Percentiles rank a stretch among this genome's conserved stretches.
These are phyloP conservation scores for Ogataea nonfermentans DNA, from an alignment of 805 yeast species.

Conservation along the genomic window DNA sequence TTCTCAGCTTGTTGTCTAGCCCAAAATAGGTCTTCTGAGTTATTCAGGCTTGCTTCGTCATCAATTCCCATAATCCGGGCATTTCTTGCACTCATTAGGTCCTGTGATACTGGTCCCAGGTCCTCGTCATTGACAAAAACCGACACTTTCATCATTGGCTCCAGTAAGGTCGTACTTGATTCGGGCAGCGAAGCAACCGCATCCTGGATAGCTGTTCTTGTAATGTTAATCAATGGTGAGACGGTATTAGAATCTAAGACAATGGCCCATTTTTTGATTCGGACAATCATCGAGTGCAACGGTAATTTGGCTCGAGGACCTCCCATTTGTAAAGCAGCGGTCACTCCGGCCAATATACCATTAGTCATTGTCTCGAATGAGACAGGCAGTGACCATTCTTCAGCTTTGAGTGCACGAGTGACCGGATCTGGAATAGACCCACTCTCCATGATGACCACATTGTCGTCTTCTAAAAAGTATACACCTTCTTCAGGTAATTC, in stretches of 20 bases:
- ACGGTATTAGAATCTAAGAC: conserved; percentile 48
- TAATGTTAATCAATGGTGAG: conserved; percentile 42
- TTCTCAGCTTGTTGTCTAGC: conserved; percentile 56
- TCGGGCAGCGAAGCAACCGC: conserved; percentile 34
- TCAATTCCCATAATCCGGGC: conserved; percentile 73
- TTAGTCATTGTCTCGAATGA: conserved; percentile 51
- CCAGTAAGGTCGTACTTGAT: conserved; percentile 56
- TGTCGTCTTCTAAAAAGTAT: conserved; percentile 46
- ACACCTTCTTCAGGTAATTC: conserved; percentile 39
- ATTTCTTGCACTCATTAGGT: conserved; percentile 72
- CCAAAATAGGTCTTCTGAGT: conserved; percentile 40
- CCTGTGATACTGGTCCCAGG: conserved; percentile 82
- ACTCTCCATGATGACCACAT: conserved; percentile 40
- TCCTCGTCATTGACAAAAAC: conserved; percentile 68
- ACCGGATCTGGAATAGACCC: conserved; percentile 26
- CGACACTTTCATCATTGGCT: conserved; percentile 81
- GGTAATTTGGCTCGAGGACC: conserved; percentile 58
- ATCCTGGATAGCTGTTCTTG: conserved; percentile 44
- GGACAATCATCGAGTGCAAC: conserved; percentile 58
- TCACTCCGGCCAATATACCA: conserved; percentile 54
- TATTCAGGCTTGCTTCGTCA: conserved; percentile 44
- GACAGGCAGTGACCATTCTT: conserved; percentile 46
- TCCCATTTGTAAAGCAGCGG: conserved; percentile 64
- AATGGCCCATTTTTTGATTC: conserved; percentile 50
- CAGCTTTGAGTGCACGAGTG: conserved; percentile 19